phyloP scores from a whole-genome alignment of 2,329 filamentous ascomycete species.

The Penicillium sp. region DNA sequence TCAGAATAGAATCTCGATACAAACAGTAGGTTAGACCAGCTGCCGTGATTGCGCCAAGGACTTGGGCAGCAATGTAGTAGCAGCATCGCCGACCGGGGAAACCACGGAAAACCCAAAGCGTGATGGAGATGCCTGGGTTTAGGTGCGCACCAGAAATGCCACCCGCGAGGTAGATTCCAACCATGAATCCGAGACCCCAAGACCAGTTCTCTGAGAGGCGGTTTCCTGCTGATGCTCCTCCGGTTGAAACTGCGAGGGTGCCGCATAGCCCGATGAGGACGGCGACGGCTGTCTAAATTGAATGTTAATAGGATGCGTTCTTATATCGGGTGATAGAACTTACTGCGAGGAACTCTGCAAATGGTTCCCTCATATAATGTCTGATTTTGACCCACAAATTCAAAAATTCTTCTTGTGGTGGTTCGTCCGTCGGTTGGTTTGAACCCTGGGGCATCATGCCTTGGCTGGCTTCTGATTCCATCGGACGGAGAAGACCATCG shows the following conservation, averaged over 20 bases:
- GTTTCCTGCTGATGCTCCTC: conserved; percentile 19
- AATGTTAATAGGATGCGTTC: background rate
- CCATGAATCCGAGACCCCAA: conserved; percentile 35
- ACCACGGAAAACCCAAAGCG: conserved; percentile 34
- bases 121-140: conserved; percentile 48
- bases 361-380: conserved; percentile 21
- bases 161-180: conserved; percentile 48
- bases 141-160: conserved; percentile 51
- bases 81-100: conserved; percentile 32
- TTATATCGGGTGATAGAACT: background rate
- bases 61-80: conserved; percentile 29
- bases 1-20: conserved; percentile 32
- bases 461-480: conserved; percentile 7
- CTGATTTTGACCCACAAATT: conserved; percentile 27
- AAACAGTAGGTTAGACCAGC: conserved; percentile 33
- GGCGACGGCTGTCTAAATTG: conserved; percentile 20
- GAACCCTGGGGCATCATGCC: background rate
- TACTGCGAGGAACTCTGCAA: conserved; percentile 28
- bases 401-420: conserved; percentile 12
- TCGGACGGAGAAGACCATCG: conserved; percentile 12
- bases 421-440: background rate
- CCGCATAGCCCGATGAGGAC: conserved; percentile 28
- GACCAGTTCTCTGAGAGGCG: conserved; percentile 10
- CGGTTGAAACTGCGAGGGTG: conserved; percentile 20
- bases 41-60: conserved; percentile 33